Evolutionary conservation across 371 early-diverging fungal species (phyloP), one percentile per base, ranked within the genome.

Genomic region (Haplosporangium sp.): DNA sequence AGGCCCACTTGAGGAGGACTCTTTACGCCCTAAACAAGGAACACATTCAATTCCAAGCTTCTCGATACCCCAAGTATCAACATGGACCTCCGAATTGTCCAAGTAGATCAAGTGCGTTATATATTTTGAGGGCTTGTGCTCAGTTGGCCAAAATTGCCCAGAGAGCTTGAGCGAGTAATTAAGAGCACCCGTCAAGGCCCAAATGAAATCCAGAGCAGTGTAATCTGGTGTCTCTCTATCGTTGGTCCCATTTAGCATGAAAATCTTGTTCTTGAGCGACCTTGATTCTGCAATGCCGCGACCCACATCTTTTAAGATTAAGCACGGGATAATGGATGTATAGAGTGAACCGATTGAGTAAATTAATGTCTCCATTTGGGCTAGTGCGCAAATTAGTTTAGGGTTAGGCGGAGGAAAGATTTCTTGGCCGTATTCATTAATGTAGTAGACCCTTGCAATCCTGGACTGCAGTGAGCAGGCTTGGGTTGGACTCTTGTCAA

Each of bases 261-360:
- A 84, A 8, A 94, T 84, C 74, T 94, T 94, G 72, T 85, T 83
- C 59, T 84, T 84, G 48, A 89, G 67, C 6, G 87, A 83, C 17
- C 75, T 65, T 1, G 90, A 88, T 27, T 88, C 82, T 27, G 89
- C 88, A 47, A 92, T 87, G 10, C 89, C 85, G 34, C 90, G 86
- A 0, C 92, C 94, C 1, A 92, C 89, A 19, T 89, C 89, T 45
- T 90, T 87, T 19, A 94, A 82, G 39, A 94, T 88, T 37, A 94
- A 76, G 69, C 91, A 90, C 0, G 94, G 94, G 9, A 92, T 76
- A 48, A 94, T 88, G n/a, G 91, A 91, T 1, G 94, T 94, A 65
- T 92, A 94, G 9, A 94, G 82, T 0, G 92, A 92, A 0, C 94
- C 94, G 61, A 92, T 92, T 6, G 92, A 89, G 67, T 91, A 93